Conservation (phyloP, 345 rosid species). For the Eucalyptus cloeziana region DNA sequence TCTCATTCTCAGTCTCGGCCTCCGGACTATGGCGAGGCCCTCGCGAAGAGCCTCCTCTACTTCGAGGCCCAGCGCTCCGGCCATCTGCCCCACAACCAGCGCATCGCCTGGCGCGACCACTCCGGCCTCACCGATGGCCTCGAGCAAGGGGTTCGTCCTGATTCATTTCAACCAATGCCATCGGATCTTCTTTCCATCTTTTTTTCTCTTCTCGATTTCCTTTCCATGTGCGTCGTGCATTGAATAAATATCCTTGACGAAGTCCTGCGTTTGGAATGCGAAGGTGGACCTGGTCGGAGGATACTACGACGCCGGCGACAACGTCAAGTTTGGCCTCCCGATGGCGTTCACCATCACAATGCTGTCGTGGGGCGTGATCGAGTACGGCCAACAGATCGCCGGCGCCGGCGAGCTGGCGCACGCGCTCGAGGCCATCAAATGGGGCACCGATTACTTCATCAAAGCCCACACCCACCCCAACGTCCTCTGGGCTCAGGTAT, state of each 20-base stretch:
- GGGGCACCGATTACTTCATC: constrained; percentile 91
- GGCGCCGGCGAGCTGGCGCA: constrained; percentile 41
- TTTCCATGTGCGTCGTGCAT: neutral
- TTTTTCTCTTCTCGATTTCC: neutral
- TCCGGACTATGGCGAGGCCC: constrained; percentile 37
- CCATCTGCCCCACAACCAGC: constrained; percentile 42
- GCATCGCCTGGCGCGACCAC: constrained; percentile 56
- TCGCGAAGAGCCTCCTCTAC: constrained; percentile 52
- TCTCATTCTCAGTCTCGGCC: neutral
- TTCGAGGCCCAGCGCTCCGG: constrained; percentile 63
- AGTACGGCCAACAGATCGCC: constrained; percentile 40
- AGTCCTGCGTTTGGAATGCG: neutral
- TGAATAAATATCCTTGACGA: neutral
- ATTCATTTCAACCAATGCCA: neutral
- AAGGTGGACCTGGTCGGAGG: constrained; percentile 94
- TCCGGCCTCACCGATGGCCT: constrained; percentile 64
- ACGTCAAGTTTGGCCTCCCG: constrained; percentile 81
- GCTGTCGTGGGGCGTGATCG: constrained; percentile 78
- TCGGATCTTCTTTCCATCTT: neutral
- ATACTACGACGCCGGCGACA: constrained; percentile 92
- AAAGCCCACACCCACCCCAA: constrained; percentile 57
- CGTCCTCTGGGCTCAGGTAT: constrained; percentile 52
- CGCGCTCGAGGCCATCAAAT: constrained; percentile 60
- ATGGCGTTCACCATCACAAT: constrained; percentile 87
- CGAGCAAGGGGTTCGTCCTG: constrained; percentile 42